Percentiles rank a stretch among this genome's conserved stretches.
Evolutionary conservation across 306 rosid species (phyloP).

Genomic region (Rosa chinensis): DNA sequence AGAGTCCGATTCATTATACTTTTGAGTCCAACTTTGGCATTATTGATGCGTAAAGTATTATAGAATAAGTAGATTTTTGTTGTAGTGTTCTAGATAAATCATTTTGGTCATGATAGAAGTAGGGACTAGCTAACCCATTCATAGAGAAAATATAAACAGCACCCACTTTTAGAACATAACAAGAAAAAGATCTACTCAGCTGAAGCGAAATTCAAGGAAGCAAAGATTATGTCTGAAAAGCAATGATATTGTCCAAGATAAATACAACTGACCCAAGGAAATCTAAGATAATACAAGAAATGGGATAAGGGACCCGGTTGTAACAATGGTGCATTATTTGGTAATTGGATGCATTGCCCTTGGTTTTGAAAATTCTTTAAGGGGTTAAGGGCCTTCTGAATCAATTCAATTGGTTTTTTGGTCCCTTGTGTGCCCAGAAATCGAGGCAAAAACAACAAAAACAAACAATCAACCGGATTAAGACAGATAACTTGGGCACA

Average conservation of each 20-base stretch:
- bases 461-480: not conserved
- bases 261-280: not conserved
- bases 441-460: not conserved
- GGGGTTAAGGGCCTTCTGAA: not conserved
- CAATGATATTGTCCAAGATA: not conserved
- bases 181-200: not conserved
- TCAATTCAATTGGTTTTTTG: not conserved
- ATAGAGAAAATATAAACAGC: not conserved
- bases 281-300: constrained; percentile 16
- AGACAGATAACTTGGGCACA: constrained; percentile 30
- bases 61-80: not conserved
- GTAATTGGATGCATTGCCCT: not conserved
- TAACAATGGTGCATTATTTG: constrained; percentile 18
- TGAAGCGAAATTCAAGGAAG: constrained; percentile 24
- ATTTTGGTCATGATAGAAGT: constrained; percentile 14
- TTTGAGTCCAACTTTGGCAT: not conserved
- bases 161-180: constrained; percentile 1
- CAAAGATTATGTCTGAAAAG: constrained; percentile 13
- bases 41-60: not conserved
- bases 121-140: not conserved
- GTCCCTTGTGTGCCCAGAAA: not conserved
- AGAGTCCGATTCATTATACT: not conserved
- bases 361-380: not conserved
- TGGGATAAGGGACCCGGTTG: constrained; percentile 13
- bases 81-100: not conserved